A percentile compares a stretch with the other conserved stretches of the same genome.
These are phyloP conservation scores for Pelargonium citronellum DNA, from an alignment of 441 rosid genomes.

Conservation along the genomic window DNA sequence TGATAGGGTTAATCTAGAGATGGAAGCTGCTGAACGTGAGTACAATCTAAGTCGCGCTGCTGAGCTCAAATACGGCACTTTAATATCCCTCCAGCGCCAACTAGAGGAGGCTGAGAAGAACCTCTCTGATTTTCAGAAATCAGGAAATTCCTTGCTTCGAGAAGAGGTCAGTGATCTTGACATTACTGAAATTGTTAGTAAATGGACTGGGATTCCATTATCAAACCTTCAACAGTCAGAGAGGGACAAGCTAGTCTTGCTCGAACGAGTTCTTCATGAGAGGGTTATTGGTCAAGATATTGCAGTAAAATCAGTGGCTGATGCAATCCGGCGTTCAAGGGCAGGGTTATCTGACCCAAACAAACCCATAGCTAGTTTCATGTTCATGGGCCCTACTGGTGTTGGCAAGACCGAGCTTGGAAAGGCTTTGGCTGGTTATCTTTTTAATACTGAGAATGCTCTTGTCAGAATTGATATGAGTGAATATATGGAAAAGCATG, in stretches of 20 bases:
- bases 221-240: slow-evolving; percentile 92
- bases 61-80: slow-evolving; percentile 88
- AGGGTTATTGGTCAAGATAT: slow-evolving; percentile 95
- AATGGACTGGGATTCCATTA: slow-evolving; percentile 98
- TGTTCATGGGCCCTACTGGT: slow-evolving; percentile 99
- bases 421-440: slow-evolving; percentile 85
- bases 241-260: slow-evolving; percentile 83
- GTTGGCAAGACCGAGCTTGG: slow-evolving; percentile 98
- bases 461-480: slow-evolving; percentile 98
- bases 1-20: slow-evolving; percentile 89
- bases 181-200: slow-evolving; percentile 80
- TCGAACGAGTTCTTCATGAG: slow-evolving; percentile 91
- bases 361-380: slow-evolving; percentile 93
- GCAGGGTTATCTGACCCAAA: slow-evolving; percentile 96
- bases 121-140: slow-evolving; percentile 69
- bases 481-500: slow-evolving; percentile 96
- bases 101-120: slow-evolving; percentile 77
- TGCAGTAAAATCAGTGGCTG: slow-evolving; percentile 88
- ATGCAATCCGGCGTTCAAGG: slow-evolving; percentile 94
- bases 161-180: slow-evolving; percentile 72
- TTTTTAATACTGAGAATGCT: slow-evolving; percentile 93
- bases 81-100: slow-evolving; percentile 79
- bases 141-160: slow-evolving; percentile 90
- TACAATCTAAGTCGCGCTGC: slow-evolving; percentile 98
- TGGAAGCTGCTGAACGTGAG: slow-evolving; percentile 96